phyloP scores from a whole-genome alignment of 2,329 filamentous ascomycete genomes.

The Microcyclospora pomicola region DNA sequence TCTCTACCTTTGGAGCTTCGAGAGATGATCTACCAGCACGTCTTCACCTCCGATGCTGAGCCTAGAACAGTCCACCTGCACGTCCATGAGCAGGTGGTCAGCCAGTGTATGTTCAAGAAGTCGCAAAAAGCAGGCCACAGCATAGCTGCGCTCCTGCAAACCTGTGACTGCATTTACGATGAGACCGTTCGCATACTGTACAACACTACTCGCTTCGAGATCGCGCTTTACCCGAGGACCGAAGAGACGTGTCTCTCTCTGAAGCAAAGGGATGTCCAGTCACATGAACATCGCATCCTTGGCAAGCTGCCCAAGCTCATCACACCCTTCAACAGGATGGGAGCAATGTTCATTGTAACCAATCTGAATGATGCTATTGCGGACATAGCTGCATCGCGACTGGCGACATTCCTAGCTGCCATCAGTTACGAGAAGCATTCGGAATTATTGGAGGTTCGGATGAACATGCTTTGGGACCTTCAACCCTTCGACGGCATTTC shows the following conservation, averaged over 20 bases:
- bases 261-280: too few relatives aligned
- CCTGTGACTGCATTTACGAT: constrained; percentile 1
- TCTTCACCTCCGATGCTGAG: neutral
- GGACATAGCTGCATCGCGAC: neutral
- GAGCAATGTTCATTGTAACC: constrained; percentile 1
- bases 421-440: too few relatives aligned
- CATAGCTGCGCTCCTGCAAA: neutral
- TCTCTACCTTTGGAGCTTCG: constrained; percentile 2
- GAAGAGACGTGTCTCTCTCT: neutral
- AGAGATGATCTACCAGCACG: constrained; percentile 1
- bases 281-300: neutral
- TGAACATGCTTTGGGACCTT: too few relatives aligned
- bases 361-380: constrained; percentile 34
- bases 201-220: constrained; percentile 1
- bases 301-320: neutral
- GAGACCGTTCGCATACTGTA: constrained; percentile 1
- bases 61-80: constrained; percentile 2
- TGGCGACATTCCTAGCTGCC: too few relatives aligned
- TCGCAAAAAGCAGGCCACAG: neutral
- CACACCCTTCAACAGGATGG: constrained; percentile 1
- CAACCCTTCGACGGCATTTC: too few relatives aligned
- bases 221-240: neutral
- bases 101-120: neutral
- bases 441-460: too few relatives aligned
- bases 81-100: constrained; percentile 2